Evolutionary conservation across 192 early-diverging fungal genomes (phyloP), one percentile per base, ranked within the genome.

Genomic region (Coemansia sp.): DNA sequence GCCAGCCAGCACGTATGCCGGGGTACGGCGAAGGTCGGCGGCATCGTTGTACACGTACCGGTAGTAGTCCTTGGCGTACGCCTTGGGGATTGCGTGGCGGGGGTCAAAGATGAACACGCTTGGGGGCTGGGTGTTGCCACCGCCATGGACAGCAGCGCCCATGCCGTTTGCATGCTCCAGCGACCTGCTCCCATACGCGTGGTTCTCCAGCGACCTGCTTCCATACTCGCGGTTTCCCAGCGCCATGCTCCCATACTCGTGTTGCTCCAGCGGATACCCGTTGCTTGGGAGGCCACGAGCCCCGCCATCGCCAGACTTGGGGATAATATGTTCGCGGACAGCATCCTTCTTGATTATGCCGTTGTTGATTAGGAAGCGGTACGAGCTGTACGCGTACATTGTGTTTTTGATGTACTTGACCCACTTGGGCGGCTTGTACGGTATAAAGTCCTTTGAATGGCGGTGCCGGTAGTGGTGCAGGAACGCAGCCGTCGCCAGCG

Each of bases 371-470:
- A 75, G 33, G 35, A 71, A 71, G 0, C 72, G 66, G 43, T 72
- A 75, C 16, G 69, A 64, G 36, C 60, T 68, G 67, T 72, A 63
- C 5, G 72, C 68, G 58, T 68, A 64, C 15, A 68, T 52, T 6
- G 73, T 63, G 59, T 72, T 75, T n/a, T 62, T 62, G 20, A 71
- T 49, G 30, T 81, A 69, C 26, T 71, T 67, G 14, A 75, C 53
- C 78, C 78, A 81, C 9, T 53, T 51, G n/a, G 69, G 78, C 55
- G 58, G 60, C 60, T 68, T 45, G 43, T 66, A 81, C 14, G 72
- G 78, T 9, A 75, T 72, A 41, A 71, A 43, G n/a, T 62, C 34
- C 10, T 60, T 30, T 3, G 66, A 56, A 7, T 67, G 60, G 11
- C 73, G 59, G 61, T 75, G 66, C 30, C 60, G 60, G 45, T 59